Evolutionary conservation across 148 eudicot species (phyloP), one percentile per base, ranked within the genome.

Genomic region (Rhododendron simsii): DNA sequence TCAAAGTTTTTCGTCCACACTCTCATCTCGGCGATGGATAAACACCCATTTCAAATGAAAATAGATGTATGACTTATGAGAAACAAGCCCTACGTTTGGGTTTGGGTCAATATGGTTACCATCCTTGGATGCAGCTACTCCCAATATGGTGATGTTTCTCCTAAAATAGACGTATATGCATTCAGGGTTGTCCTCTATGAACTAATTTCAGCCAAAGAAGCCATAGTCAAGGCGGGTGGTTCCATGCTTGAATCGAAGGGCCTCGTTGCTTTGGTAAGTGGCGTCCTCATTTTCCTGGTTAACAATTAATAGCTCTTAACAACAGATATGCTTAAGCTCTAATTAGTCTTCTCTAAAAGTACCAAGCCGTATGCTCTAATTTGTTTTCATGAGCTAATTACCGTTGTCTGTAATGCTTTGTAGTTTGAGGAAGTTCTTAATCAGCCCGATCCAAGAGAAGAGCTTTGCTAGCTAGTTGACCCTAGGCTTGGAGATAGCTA

Each of bases 141-240:
- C 45, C 96, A 91, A 69, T 94, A 93, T 83, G 98, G 99, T 21
- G 96, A 94, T 48, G 94, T 95, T 61, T 95, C 98, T 85, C 94
- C 98, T 0, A 96, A 95, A 91, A 88, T 96, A 44, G 99, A 96
- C 88, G 98, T 96, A 30, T 96, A 89, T 86, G 98, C 99, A 48
- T 95, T 95, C 85, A 98, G 99, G 18, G 99, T 96, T 76, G 99
- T 96, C 74, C 93, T 96, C 20, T 96, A 89, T 69, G 98, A 95
- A 90, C 93, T 96, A 82, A 92, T 96, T 77, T 96, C 99, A 87
- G 98, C 94, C 82, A 95, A 95, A 90, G 92, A 90, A 78, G 99
- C 98, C 80, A 91, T 96, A 79, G 95, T 95, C 65, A 95, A 92
- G 85, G 90, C 81, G 35, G 84, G 41, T 50, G 93, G 85, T 53